These are phyloP conservation scores for Nicotiana tomentosiformis DNA, from an alignment of 257 asterid genomes.

Conservation along the genomic window DNA sequence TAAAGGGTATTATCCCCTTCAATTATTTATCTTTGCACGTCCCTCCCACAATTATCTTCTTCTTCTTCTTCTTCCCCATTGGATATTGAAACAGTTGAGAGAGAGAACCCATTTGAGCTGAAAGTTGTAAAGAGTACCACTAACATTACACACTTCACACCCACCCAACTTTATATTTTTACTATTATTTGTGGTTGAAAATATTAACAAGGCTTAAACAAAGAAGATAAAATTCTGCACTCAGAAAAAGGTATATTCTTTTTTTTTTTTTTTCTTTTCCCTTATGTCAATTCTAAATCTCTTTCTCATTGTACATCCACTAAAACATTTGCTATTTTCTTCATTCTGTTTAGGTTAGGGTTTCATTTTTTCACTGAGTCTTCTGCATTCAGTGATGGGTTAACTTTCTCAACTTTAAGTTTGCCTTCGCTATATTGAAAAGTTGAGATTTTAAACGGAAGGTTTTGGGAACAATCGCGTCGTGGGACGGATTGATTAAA, in stretches of 20 bases:
- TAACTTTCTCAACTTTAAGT: neutral
- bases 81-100: neutral
- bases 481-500: neutral
- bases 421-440: neutral
- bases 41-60: neutral
- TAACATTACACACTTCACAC: neutral
- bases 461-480: neutral
- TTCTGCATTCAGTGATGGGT: neutral
- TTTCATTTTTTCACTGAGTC: neutral
- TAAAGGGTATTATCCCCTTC: neutral
- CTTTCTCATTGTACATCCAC: conserved; percentile 5
- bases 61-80: neutral
- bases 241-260: conserved; percentile 6
- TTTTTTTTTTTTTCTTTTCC: neutral
- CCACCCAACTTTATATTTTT: neutral
- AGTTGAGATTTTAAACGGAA: neutral
- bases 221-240: neutral
- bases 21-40: neutral
- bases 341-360: neutral
- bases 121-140: neutral
- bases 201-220: neutral
- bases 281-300: neutral
- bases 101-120: neutral
- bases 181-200: neutral
- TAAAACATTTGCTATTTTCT: neutral